Evolutionary conservation across 768 basidiomycete species (phyloP).

Genomic region (Termitomyces sp.): DNA sequence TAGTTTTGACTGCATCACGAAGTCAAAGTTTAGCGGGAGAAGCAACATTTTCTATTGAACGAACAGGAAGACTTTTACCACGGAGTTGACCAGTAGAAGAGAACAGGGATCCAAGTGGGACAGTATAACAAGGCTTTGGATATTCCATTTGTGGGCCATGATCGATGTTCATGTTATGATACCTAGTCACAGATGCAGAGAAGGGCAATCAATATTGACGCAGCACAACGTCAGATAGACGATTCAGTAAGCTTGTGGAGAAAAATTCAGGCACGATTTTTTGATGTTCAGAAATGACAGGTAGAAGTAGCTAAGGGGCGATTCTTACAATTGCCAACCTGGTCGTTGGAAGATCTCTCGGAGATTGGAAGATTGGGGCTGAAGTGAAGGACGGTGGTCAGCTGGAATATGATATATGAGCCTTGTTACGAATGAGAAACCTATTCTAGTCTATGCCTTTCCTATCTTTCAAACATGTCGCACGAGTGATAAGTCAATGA

Average conservation of each 20-base stretch:
- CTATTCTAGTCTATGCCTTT: neutral
- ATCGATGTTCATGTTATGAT: neutral
- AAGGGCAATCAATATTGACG: neutral
- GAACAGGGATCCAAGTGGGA: neutral
- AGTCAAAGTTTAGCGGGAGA: neutral
- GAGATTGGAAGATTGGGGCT: neutral
- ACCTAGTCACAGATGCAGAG: neutral
- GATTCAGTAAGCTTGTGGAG: neutral
- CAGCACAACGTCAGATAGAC: neutral
- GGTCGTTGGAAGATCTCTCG: neutral
- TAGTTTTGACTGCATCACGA: neutral
- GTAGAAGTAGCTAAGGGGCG: neutral
- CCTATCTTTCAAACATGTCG: neutral
- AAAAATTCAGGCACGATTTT: neutral
- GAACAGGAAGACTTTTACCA: neutral
- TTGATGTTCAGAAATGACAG: neutral
- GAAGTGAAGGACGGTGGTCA: neutral
- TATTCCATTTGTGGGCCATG: neutral
- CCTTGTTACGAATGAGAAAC: neutral
- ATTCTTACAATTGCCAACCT: neutral
- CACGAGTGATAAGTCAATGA: neutral
- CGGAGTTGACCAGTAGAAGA: neutral
- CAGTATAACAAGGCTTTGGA: neutral
- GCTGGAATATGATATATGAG: neutral
- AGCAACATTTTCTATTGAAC: neutral